phyloP scores from a whole-genome alignment of 345 rosid species.

The Eucalyptus rudis region DNA sequence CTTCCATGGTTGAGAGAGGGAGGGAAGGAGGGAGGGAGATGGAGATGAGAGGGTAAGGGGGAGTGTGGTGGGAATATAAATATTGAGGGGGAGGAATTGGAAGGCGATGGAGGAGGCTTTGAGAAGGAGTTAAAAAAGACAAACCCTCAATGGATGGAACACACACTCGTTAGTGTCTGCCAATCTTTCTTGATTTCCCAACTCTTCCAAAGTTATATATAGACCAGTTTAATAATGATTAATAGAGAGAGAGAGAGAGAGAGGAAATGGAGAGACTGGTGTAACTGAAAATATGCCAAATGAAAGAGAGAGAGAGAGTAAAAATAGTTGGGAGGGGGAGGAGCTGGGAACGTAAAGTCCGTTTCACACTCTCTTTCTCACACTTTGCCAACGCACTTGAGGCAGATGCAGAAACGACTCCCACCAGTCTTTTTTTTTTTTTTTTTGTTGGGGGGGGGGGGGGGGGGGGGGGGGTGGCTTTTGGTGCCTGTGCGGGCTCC shows the following conservation, averaged over 20 bases:
- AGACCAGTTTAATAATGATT: not conserved
- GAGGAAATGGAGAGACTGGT: not conserved
- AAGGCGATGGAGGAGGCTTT: constrained; percentile 1
- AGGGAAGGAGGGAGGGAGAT: not conserved
- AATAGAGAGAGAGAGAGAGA: not conserved
- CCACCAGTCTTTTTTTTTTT: not conserved
- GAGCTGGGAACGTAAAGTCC: constrained; percentile 21
- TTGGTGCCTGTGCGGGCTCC: not conserved
- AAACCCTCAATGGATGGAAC: not conserved
- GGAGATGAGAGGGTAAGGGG: not conserved
- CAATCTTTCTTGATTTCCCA: not conserved
- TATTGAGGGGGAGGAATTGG: not conserved
- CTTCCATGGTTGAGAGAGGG: not conserved
- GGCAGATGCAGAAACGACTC: not conserved
- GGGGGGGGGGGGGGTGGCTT: not conserved
- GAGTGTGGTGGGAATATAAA: not conserved
- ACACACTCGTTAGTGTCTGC: not conserved
- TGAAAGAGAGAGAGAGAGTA: constrained; percentile 1
- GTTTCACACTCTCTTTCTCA: constrained; percentile 73
- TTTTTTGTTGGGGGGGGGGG: no score
- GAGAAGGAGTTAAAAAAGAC: not conserved
- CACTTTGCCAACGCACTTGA: constrained; percentile 51
- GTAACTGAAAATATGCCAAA: constrained; percentile 40
- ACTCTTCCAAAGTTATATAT: not conserved
- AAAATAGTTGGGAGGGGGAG: constrained; percentile 1